Evolutionary conservation across 257 asterid genomes (phyloP).

Genomic region (Nicotiana otophora): DNA sequence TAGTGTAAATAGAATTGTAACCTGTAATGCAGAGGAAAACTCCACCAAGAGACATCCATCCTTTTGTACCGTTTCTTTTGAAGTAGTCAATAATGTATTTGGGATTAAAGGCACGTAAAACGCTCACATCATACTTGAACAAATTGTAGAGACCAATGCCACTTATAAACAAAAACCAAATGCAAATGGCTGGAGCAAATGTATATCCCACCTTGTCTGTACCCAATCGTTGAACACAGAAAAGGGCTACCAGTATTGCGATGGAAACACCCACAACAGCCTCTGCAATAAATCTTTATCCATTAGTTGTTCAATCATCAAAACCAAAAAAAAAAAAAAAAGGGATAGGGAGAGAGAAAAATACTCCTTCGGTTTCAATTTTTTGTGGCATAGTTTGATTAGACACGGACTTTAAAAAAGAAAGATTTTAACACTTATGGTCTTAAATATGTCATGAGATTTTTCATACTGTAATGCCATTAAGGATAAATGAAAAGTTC

Average conservation of each 20-base stretch:
- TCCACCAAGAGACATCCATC: slow-evolving; percentile 68
- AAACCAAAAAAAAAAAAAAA: no score
- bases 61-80: slow-evolving; percentile 33
- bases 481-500: not conserved
- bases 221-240: slow-evolving; percentile 48
- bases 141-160: slow-evolving; percentile 54
- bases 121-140: slow-evolving; percentile 36
- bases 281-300: slow-evolving; percentile 19
- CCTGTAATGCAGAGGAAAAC: slow-evolving; percentile 52
- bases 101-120: slow-evolving; percentile 48
- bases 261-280: slow-evolving; percentile 38
- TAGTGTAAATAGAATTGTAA: not conserved
- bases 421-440: not conserved
- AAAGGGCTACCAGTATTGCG: slow-evolving; percentile 38
- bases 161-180: slow-evolving; percentile 47
- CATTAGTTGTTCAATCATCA: not conserved
- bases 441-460: not conserved
- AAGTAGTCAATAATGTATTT: slow-evolving; percentile 39
- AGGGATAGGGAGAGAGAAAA: no score
- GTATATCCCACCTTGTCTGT: slow-evolving; percentile 61
- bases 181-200: slow-evolving; percentile 47
- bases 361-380: accelerated
- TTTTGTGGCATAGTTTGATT: accelerated
- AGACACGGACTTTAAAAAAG: not conserved
- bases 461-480: not conserved